Base-by-base conservation (phyloP, 352 stramenopile species). In the Pythium periplocum region DNA sequence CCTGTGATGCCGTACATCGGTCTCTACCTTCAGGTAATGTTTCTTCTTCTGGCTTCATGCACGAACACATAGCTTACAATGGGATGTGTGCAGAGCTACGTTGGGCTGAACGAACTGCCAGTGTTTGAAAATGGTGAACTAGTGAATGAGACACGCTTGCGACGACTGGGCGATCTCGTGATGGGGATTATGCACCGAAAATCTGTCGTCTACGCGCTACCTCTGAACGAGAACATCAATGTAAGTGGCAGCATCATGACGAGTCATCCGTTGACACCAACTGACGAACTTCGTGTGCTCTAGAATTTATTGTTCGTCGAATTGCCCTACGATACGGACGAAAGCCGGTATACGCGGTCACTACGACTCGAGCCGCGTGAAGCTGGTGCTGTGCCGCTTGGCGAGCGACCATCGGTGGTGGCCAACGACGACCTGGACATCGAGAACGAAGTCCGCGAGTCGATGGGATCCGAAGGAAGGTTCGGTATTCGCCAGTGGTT, bases 1-100 rank as follows among this genome's bases (percentile, higher is more conserved):
- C 85, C 83, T 42, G 86, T 75, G 48, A 93, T 95, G 83, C 85
- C 85, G 39, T 95, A 93, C 59, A 84, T 93, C 30, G 85, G 85
- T 17, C 61, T 95, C 2, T 95, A 92, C 46, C 65, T 95, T 33
- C 85, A 95, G 78, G 83, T 90, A 55, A 35, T 39, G 3, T 42
- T 43, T n/a, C 9, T 47, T 52, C 35, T 26, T 48, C 2, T 1
- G 30, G 11, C 32, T 26, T 26, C 17, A 26, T 26, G 17, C 17
- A 26, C 17, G 17, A 26, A 26, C 17, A 26, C 17, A 26, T 26
- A 26, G 17, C 17, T 26, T 26, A 26, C 17, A 26, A 26, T 26
- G 17, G 17, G 17, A 26, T 26, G 3, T 43, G 37, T 57, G 36
- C 55, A 93, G 81, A 73, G 71, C 12, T 88, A 91, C 34, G 83